Evolutionary conservation across 768 basidiomycete species (phyloP), one percentile per base, ranked within the genome.

Genomic region (Leccinum incarnatum): DNA sequence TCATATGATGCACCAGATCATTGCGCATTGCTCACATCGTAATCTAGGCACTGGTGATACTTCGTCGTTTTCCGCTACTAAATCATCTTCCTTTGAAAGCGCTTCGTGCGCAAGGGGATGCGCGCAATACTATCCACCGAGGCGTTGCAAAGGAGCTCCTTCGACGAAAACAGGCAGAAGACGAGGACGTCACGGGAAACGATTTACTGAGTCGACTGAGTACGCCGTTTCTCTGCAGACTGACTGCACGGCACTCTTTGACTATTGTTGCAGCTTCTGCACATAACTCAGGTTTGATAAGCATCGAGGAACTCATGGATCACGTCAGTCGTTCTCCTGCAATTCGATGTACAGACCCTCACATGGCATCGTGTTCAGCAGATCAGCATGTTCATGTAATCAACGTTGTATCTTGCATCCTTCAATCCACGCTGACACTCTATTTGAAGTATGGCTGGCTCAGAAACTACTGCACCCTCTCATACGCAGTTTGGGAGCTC

Each of bases 331-430:
- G 12, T 14, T 5, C 14, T 10, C 19, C 23, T 34, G 32, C 3
- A n/a, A 30, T 8, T 15, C 7, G 14, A 34, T 27, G 19, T 19
- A 9, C 15, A 11, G 29, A 34, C 19, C 5, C 32, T 55, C 12
- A 55, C 17, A 25, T 23, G 15, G 3, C 29, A 58, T 14, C 23
- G 49, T 40, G 15, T 23, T 42, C 6, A 12, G 54, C 36, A 58
- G 57, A 58, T 58, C 12, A 58, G 57, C 57, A 58, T 58, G 57
- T 58, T 58, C 54, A 59, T 59, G 58, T 55, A 51, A 59, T 34
- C 12, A 48, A 23, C 23, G 9, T 42, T 27, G 17, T 10, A 7
- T 10, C 7, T 30, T 9, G 12, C 0, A 47, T 10, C 8, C 29
- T 51, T 45, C 9, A 27, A 5, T n/a, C 2, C 9, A 5, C 6